phyloP scores from a whole-genome alignment of 2,329 filamentous ascomycete species.

The Simplicillium aogashimaense region DNA sequence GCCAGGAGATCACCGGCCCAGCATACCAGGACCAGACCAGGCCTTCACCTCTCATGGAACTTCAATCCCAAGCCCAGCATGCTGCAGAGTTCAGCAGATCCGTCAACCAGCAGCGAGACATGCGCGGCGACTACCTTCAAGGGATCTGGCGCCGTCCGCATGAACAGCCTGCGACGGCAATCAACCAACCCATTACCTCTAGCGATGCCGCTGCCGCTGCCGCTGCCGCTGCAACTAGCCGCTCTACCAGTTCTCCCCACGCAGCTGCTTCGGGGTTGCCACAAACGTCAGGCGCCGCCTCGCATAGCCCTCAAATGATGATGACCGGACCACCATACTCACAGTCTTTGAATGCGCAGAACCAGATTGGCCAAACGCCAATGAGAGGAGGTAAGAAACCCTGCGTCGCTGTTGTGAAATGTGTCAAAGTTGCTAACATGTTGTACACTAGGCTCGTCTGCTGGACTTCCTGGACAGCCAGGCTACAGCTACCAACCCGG shows the following conservation, averaged over 20 bases:
- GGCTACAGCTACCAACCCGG: constrained; percentile 54
- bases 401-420: constrained; percentile 42
- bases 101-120: constrained; percentile 68
- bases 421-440: constrained; percentile 57
- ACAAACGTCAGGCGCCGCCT: constrained; percentile 47
- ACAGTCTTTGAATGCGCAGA: constrained; percentile 61
- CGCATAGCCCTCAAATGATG: constrained; percentile 58
- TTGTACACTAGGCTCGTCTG: constrained; percentile 42
- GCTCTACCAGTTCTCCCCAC: constrained; percentile 49
- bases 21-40: constrained; percentile 83
- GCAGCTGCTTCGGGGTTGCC: constrained; percentile 42
- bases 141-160: constrained; percentile 76
- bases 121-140: constrained; percentile 71
- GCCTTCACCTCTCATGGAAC: constrained; percentile 64
- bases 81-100: constrained; percentile 85
- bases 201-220: no score
- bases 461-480: constrained; percentile 40
- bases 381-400: constrained; percentile 50
- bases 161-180: constrained; percentile 54
- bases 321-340: constrained; percentile 58
- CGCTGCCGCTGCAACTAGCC: constrained; percentile 24
- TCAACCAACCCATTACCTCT: constrained; percentile 22
- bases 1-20: constrained; percentile 81
- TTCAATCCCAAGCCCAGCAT: constrained; percentile 77
- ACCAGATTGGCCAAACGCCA: constrained; percentile 60